Percentiles rank a stretch among this genome's conserved stretches.
Conservation (phyloP, 1,284 basidiomycete species). For the Dichomitus squalens region DNA sequence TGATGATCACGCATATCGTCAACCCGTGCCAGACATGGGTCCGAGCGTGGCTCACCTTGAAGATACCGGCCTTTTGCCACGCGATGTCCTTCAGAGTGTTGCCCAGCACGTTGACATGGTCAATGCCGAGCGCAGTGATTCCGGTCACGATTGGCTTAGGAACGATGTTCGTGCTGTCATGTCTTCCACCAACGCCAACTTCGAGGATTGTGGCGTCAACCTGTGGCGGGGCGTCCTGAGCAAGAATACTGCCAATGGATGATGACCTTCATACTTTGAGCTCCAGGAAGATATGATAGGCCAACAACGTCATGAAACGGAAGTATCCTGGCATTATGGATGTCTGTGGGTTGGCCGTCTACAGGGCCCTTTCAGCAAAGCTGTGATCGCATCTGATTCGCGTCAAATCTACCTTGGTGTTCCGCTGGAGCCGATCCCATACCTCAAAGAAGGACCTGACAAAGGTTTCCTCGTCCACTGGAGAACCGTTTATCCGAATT, state of each 20-base stretch:
- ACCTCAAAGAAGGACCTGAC: conserved; percentile 95
- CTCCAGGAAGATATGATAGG: conserved; percentile 88
- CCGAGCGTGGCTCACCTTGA: conserved; percentile 61
- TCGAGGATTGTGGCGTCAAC: conserved; percentile 93
- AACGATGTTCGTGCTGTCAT: conserved; percentile 97
- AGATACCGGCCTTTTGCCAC: conserved; percentile 96
- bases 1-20: conserved; percentile 29
- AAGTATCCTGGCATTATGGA: conserved; percentile 91
- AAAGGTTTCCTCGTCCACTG: conserved; percentile 88
- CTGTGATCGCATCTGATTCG: too few relatives aligned
- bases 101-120: conserved; percentile 92
- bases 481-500: conserved; percentile 91
- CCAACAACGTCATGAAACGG: conserved; percentile 89
- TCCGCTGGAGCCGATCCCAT: conserved; percentile 87
- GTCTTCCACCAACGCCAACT: conserved; percentile 94
- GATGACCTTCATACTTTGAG: conserved; percentile 50
- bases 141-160: conserved; percentile 90
- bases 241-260: background rate
- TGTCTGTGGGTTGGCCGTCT: conserved; percentile 61
- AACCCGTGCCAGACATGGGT: background rate
- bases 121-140: conserved; percentile 89
- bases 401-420: conserved; percentile 52
- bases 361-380: background rate
- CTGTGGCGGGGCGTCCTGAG: conserved; percentile 27
- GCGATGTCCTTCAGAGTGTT: conserved; percentile 92